Evolutionary conservation across 768 basidiomycete genomes (phyloP), one percentile per base, ranked within the genome.

Genomic region (Exsudoporus frostii): DNA sequence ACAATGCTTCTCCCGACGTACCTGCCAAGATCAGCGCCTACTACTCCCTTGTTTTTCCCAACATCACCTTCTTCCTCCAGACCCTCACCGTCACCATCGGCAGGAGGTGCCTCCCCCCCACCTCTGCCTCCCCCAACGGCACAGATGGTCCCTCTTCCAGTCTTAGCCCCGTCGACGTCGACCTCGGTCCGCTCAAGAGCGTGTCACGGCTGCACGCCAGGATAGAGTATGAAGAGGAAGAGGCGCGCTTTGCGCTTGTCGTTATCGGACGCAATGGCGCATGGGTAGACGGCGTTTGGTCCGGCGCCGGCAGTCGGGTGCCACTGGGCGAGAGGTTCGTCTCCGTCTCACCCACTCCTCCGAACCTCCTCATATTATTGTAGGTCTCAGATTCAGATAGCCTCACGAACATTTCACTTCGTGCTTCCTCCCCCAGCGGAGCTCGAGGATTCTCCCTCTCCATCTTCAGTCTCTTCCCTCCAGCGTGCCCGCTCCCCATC

Each of bases 241-340:
- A 88, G 56, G 90, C 90, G 56, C 84, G 88, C 48, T 97, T 95
- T 67, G 85, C 91, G 15, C 81, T 99, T 33, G 84, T 85, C 54
- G 95, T 99, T 34, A 80, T 92, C 34, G 97, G 97, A n/a, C 79
- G 97, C 53, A 98, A 99, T 63, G 97, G 97, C 13, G 94, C 94
- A 17, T 98, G 95, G 89, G 93, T 99, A 5, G 94, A 98, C 59
- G 95, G 94, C 29, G 84, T 90, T n/a, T 99, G 95, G 90, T 86
- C 85, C 45, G 89, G 88, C 11, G 86, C 90, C 58, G 92, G 95
- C 15, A 87, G 88, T 55, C 83, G 85, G 55, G 88, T 93, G n/a
- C 82, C 89, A 29, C 75, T 99, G 20, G 78, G 86, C 34, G 91
- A 93, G 68, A 81, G 91, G 96, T 93, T 53, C 45, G 77, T 70